These are phyloP conservation scores for Striga hermonthica DNA, from an alignment of 305 asterid species.

Conservation along the genomic window DNA sequence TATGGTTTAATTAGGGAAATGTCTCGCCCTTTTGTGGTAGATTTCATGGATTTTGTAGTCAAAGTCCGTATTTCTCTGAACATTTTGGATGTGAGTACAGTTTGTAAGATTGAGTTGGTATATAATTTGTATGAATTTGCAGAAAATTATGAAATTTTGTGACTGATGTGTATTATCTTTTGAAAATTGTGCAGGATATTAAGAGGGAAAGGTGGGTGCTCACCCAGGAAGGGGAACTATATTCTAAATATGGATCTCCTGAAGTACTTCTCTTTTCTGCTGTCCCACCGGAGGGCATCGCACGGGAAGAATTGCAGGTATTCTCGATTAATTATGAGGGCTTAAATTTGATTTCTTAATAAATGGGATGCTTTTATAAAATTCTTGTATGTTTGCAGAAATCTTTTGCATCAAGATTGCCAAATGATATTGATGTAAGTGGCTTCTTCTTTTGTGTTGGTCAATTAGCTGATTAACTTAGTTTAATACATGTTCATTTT, in stretches of 20 bases:
- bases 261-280: slow-evolving; percentile 72
- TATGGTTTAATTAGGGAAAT: neutral
- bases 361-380: slow-evolving; percentile 14
- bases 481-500: neutral
- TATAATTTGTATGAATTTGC: slow-evolving; percentile 22
- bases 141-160: no score
- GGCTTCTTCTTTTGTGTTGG: slow-evolving; percentile 4
- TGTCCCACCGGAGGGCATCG: slow-evolving; percentile 68
- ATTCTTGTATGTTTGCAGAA: slow-evolving; percentile 31
- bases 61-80: neutral
- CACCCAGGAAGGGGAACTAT: slow-evolving; percentile 67
- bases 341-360: slow-evolving; percentile 15
- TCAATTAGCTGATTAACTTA: neutral
- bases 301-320: slow-evolving; percentile 75
- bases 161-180: no score
- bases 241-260: slow-evolving; percentile 75
- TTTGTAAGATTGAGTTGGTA: neutral
- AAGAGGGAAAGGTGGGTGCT: slow-evolving; percentile 78
- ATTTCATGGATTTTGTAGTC: neutral
- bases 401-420: slow-evolving; percentile 30
- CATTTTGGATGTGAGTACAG: neutral
- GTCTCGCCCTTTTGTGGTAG: neutral
- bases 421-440: slow-evolving; percentile 36
- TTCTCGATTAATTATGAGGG: neutral
- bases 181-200: slow-evolving; percentile 54